phyloP scores from a whole-genome alignment of 2,329 filamentous ascomycete species.

The Claviceps fusiformis region DNA sequence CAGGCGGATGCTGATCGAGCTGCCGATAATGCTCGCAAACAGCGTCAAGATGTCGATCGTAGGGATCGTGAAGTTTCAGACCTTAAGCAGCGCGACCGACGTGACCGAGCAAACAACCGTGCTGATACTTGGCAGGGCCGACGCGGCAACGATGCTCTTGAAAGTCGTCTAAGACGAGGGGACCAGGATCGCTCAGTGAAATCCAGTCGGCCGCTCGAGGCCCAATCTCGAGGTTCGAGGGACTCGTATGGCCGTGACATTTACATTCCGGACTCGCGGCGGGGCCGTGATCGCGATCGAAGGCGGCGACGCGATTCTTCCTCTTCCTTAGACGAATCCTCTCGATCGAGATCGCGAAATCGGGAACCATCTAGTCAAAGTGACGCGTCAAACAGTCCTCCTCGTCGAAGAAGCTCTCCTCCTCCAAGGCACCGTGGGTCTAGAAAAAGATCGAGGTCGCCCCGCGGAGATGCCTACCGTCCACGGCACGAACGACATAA shows the following conservation, averaged over 20 bases:
- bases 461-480: conserved; percentile 16
- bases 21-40: conserved; percentile 58
- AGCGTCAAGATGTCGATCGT: conserved; percentile 56
- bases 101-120: conserved; percentile 37
- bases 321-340: conserved; percentile 18
- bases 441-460: conserved; percentile 28
- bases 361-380: conserved; percentile 18
- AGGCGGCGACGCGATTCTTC: conserved; percentile 19
- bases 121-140: conserved; percentile 41
- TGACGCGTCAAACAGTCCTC: conserved; percentile 19
- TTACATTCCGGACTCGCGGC: conserved; percentile 35
- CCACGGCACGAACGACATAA: conserved; percentile 11
- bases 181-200: conserved; percentile 30
- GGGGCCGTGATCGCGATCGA: conserved; percentile 25
- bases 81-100: conserved; percentile 51
- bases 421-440: conserved; percentile 18
- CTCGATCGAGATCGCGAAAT: conserved; percentile 21
- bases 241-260: conserved; percentile 35
- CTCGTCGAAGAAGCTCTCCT: conserved; percentile 20
- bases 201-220: conserved; percentile 35
- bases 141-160: conserved; percentile 37
- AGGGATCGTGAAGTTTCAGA: conserved; percentile 59
- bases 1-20: conserved; percentile 73
- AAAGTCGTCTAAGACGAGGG: conserved; percentile 25
- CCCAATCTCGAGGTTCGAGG: conserved; percentile 28